Evolutionary conservation across 2,329 filamentous ascomycete genomes (phyloP).

Genomic region (Claviceps paspali): DNA sequence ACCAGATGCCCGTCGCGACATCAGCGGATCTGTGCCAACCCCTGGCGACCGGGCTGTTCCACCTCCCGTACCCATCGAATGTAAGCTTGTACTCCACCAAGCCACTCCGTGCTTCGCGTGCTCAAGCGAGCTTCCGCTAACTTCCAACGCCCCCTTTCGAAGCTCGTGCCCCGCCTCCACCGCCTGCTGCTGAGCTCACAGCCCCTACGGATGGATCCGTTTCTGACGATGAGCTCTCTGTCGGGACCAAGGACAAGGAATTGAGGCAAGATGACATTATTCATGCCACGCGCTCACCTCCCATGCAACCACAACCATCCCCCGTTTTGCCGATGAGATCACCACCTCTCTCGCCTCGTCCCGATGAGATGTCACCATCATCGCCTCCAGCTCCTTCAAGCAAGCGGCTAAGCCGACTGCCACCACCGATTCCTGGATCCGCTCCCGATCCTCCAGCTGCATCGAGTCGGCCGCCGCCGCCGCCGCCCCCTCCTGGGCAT

Average conservation of each 20-base stretch:
- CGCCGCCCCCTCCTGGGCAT: constrained; percentile 32
- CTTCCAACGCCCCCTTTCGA: constrained; percentile 3
- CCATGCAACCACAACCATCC: constrained; percentile 25
- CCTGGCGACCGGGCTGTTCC: constrained; percentile 37
- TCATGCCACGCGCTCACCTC: constrained; percentile 18
- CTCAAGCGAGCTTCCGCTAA: background rate
- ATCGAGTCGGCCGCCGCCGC: constrained; percentile 49
- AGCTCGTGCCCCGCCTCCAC: constrained; percentile 49
- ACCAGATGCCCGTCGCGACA: constrained; percentile 19
- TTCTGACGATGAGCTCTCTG: constrained; percentile 75
- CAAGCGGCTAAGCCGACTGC: constrained; percentile 41
- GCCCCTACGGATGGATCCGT: constrained; percentile 67
- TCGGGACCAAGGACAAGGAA: constrained; percentile 28
- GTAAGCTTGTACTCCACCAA: constrained; percentile 27
- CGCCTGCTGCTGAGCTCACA: constrained; percentile 34
- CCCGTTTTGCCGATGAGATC: constrained; percentile 15
- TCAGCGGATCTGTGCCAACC: constrained; percentile 27
- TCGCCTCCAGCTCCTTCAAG: constrained; percentile 26
- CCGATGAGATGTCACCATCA: constrained; percentile 26
- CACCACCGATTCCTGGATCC: constrained; percentile 44
- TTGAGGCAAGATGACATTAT: constrained; percentile 22
- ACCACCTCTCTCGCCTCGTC: constrained; percentile 20
- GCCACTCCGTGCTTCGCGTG: background rate
- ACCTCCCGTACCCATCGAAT: constrained; percentile 42
- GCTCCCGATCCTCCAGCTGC: constrained; percentile 30